Evolutionary conservation across 2,329 filamentous ascomycete species (phyloP).

Genomic region (Calycina marina): DNA sequence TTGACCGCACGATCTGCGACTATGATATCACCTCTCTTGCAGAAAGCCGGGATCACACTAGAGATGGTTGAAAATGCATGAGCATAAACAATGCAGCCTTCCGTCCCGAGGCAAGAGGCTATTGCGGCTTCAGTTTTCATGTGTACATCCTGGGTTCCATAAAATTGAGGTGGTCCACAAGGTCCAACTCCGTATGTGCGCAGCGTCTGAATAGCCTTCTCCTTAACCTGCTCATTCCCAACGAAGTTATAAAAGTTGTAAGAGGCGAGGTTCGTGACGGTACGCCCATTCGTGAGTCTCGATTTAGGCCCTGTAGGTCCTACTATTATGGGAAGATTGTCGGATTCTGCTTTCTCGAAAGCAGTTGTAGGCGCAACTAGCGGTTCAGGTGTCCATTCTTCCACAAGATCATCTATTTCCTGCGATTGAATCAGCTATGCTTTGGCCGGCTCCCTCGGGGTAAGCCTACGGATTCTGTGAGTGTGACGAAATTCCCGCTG

Average conservation of each 20-base stretch:
- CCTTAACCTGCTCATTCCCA: constrained; percentile 79
- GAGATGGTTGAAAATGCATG: constrained; percentile 94
- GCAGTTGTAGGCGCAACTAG: constrained; percentile 60
- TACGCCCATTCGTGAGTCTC: constrained; percentile 77
- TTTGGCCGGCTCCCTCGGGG: not conserved
- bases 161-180: constrained; percentile 93
- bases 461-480: constrained; percentile 58
- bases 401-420: constrained; percentile 93
- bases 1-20: constrained; percentile 90
- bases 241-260: constrained; percentile 99
- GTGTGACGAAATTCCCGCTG: constrained; percentile 75
- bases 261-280: constrained; percentile 82
- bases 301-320: constrained; percentile 82
- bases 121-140: constrained; percentile 95
- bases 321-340: constrained; percentile 74
- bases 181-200: constrained; percentile 93
- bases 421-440: constrained; percentile 17
- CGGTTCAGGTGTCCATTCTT: constrained; percentile 92
- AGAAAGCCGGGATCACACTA: constrained; percentile 94
- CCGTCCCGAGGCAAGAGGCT: constrained; percentile 73
- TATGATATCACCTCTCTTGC: constrained; percentile 93
- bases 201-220: constrained; percentile 86
- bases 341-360: constrained; percentile 68
- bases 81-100: constrained; percentile 86
- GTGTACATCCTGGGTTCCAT: constrained; percentile 95